Percentiles rank a stretch among this genome's conserved stretches.
Evolutionary conservation across 352 stramenopile species (phyloP).

Genomic region (Peronospora destructor): DNA sequence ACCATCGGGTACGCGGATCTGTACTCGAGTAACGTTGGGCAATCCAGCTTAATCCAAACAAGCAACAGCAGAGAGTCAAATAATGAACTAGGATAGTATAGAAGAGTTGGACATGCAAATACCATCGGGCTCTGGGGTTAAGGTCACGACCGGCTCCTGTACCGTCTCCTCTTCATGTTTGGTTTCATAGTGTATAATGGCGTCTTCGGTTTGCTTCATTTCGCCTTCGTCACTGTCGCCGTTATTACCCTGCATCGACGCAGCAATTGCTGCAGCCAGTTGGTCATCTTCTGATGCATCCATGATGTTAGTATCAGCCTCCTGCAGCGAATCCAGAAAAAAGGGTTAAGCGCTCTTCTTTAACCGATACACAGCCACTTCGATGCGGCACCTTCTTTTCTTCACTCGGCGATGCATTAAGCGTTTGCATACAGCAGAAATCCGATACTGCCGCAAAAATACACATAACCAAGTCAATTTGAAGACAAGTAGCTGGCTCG

Average conservation of each 20-base stretch:
- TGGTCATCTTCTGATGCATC: constrained; percentile 73
- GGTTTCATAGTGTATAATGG: constrained; percentile 27
- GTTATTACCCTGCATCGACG: constrained; percentile 52
- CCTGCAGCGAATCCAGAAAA: constrained; percentile 9
- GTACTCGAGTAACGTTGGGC: constrained; percentile 52
- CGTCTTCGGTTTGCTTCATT: constrained; percentile 24
- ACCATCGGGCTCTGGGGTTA: constrained; percentile 58
- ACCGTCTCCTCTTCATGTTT: constrained; percentile 40
- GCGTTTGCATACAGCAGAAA: constrained; percentile 50
- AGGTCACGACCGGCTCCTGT: constrained; percentile 32
- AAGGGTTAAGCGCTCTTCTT: not conserved
- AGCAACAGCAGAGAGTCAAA: constrained; percentile 4
- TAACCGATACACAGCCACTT: not conserved
- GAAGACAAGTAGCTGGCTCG: not conserved
- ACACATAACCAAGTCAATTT: not conserved
- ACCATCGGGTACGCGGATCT: constrained; percentile 64
- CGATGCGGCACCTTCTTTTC: constrained; percentile 15
- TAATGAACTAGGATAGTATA: not conserved
- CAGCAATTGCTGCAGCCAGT: constrained; percentile 69
- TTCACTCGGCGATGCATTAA: constrained; percentile 24
- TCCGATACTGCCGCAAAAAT: constrained; percentile 40
- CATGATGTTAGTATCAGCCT: constrained; percentile 30
- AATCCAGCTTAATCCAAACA: constrained; percentile 31
- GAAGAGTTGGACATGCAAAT: constrained; percentile 2
- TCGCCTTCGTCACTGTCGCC: constrained; percentile 31